Evolutionary conservation across 2,329 filamentous ascomycete genomes (phyloP).

Genomic region (Ophiostoma sp.): DNA sequence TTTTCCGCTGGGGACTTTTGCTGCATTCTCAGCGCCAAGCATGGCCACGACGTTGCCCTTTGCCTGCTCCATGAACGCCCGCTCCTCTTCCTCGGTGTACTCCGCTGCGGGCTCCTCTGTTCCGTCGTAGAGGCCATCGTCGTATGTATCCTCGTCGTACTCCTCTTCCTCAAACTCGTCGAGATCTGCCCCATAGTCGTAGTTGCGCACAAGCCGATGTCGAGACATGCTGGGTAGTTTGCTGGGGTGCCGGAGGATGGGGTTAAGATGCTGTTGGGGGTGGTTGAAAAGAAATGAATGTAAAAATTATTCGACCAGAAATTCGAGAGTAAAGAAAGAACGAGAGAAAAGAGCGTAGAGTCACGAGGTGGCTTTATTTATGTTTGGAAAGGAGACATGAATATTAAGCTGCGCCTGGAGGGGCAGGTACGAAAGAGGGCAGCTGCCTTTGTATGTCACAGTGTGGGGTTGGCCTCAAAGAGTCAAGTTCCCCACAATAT

Average conservation of each 20-base stretch:
- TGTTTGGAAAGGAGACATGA: neutral
- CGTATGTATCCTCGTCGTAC: constrained; percentile 36
- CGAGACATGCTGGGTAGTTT: constrained; percentile 44
- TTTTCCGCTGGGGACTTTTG: constrained; percentile 60
- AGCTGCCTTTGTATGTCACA: neutral
- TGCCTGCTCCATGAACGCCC: constrained; percentile 51
- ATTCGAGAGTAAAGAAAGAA: neutral
- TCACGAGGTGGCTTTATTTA: neutral
- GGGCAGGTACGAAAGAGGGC: constrained; percentile 6
- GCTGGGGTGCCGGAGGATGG: neutral
- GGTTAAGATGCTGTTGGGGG: neutral
- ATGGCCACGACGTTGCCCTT: constrained; percentile 60
- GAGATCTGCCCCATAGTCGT: constrained; percentile 53
- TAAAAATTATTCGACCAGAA: neutral
- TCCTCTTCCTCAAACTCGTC: constrained; percentile 49
- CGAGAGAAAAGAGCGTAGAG: neutral
- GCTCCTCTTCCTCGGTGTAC: constrained; percentile 43
- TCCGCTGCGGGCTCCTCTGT: neutral
- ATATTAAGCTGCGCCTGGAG: neutral
- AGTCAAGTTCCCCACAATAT: neutral
- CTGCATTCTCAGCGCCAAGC: constrained; percentile 57
- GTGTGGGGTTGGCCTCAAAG: constrained; percentile 18
- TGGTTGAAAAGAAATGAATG: neutral
- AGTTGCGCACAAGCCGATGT: constrained; percentile 49
- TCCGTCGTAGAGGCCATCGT: constrained; percentile 54